Evolutionary conservation across 2,329 filamentous ascomycete species (phyloP), one percentile per base, ranked within the genome.

Genomic region (Clathrospora elynae): DNA sequence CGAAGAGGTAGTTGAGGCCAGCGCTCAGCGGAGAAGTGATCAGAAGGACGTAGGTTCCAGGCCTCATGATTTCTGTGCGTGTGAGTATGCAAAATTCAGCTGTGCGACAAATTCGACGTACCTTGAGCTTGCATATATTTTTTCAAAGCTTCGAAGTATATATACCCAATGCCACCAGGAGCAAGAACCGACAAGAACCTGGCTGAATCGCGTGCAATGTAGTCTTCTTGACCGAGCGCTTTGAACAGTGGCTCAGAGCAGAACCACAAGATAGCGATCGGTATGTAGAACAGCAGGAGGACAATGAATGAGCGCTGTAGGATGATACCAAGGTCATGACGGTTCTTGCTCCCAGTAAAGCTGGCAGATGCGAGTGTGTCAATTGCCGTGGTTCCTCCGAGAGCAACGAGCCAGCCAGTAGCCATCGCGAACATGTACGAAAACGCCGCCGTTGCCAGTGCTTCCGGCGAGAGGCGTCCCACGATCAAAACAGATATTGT

Each of bases 341-440:
- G 89, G 66, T 92, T 85, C 53, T 84, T 81, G 50, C 87, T 88
- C 0, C 87, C 87, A 0, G 90, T 95, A 66, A 90, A 95, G 30
- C 85, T 86, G 32, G 85, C 88, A 0, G 88, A 91, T 2, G 88
- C 89, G 16, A 95, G 75, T 0, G 90, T 95, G 66, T 95, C 90
- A 29, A 95, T 78, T 0, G 90, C 90, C 1, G 88, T 95, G 0
- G 88, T 91, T 6, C 90, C 90, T 18, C 90, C 90, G 3, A 95
- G 79, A 0, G 85, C 90, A 46, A 95, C 87, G 24, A 95, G 79
- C 89, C 90, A 95, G 0, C 85, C 90, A 1, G 88, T 90, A 14
- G 87, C 84, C 87, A 92, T 90, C 40, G 90, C 90, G 57, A 95
- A 95, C 90, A 95, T 95, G 74, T 93, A 92, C 2, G 87, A 88